Base-by-base conservation (phyloP, 2,329 filamentous ascomycete species). In the Colletotrichum tabaci region DNA sequence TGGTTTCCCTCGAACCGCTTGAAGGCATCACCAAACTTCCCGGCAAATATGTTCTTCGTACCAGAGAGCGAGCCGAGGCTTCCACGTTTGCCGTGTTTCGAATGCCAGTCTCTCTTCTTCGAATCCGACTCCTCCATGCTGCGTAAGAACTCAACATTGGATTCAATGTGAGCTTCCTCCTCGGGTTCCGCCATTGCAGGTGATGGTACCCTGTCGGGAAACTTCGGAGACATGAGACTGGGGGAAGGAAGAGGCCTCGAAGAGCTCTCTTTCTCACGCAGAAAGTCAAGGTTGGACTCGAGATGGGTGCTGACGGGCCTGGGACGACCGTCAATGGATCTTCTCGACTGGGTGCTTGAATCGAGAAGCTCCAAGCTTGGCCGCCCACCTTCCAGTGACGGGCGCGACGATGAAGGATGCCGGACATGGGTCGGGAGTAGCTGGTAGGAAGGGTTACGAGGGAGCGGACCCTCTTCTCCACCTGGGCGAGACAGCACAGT, bases 21-120 rank as follows among this genome's bases (percentile, higher is more conserved):
- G 83, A 98, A 98, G 3, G 96, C 95, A 77, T 98, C 95, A 0
- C 95, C 94, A 80, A 98, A 98, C 76, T 93, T 94, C 30, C 95
- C 94, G 6, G 91, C 92, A n/a, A 98, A 86, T 47, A 97, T 90
- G 68, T 90, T 94, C 81, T 96, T 97, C 35, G 93, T 93, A 49
- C 90, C 91, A 8, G 92, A 90, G 21, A 94, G 82, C 0, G 92
- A 91, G 66, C 93, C 87, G 1, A 97, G 82, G 80, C 94, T 96
- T 1, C 91, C 87, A 13, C 93, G 89, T 80, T 97, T 97, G 57
- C 84, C 83, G 74, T 92, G 89, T 76, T 90, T 92, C 30, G 85
- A 83, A 61, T 86, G 75, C 56, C 80, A 83, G 4, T 83, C 87
- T 72, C 89, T 90, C 74, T 85, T 87, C 77, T 90, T 88, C 56